Evolutionary conservation across 495 filamentous ascomycete species (phyloP), one percentile per base, ranked within the genome.

Genomic region (Aspergillus funiculosus): DNA sequence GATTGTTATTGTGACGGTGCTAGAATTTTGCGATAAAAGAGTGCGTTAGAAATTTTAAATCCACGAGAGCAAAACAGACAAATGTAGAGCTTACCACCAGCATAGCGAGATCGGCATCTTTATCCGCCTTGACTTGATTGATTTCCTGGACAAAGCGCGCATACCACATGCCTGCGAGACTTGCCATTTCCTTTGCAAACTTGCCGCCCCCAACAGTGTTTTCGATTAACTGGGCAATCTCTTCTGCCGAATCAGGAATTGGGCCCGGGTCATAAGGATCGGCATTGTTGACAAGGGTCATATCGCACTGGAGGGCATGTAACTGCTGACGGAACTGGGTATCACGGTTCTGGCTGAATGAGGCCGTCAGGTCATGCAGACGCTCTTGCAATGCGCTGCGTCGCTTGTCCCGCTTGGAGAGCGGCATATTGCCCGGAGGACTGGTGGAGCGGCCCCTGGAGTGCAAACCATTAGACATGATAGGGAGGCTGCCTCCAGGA

Each of bases 401-500:
- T 48, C 86, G 80, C 60, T 94, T 92, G 71, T 97, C 90, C 55
- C 87, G 79, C 72, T 98, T 98, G 3, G 89, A 87, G 22, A 45
- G 76, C 63, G 58, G 61, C 5, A 60, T 57, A 31, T 57, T 53
- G 13, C 56, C 56, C 10, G 55, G 56, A 6, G 68, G 69, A 46
- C 68, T 73, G 6, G 55, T 49, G 10, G 69, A 70, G 2, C 64
- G 63, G 18, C 58, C 60, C 20, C 63, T 50, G 8, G 53, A 56
- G 34, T 62, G 56, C 29, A 61, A 29, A 9, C 53, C 59, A 44
- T 56, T 55, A 17, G 41, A 48, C 51, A 54, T 50, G 28, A 51
- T 54, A 25, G 56, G 55, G 36, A 43, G 50, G 22, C 39, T 46
- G 10, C 45, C 39, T 26, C 57, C 54, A 22, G 59, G 45, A 15